Evolutionary conservation across 176 grass and related monocot genomes (phyloP).

Genomic region (maize (Zea mays)): DNA sequence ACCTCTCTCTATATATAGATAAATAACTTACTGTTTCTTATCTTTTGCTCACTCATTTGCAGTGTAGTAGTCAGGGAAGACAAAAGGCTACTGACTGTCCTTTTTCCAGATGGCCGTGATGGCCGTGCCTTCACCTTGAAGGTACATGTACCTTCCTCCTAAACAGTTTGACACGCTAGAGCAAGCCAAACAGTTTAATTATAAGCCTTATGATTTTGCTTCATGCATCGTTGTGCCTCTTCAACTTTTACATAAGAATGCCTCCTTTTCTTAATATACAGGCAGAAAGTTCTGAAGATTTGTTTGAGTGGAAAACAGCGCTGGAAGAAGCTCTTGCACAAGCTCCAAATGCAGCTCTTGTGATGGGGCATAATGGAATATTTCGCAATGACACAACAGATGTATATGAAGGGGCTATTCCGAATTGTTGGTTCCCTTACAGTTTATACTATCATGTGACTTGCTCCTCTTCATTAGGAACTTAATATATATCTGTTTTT

Average conservation of each 20-base stretch:
- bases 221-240: slow-evolving; percentile 25
- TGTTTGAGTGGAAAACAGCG: slow-evolving; percentile 97
- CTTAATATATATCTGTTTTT: slow-evolving; percentile 19
- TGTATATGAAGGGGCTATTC: slow-evolving; percentile 83
- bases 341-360: slow-evolving; percentile 99
- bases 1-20: not conserved
- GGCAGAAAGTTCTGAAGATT: slow-evolving; percentile 94
- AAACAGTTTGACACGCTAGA: slow-evolving; percentile 19
- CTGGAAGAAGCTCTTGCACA: slow-evolving; percentile 95
- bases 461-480: not conserved
- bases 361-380: slow-evolving; percentile 99
- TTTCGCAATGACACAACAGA: slow-evolving; percentile 89
- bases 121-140: slow-evolving; percentile 99
- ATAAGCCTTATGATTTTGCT: slow-evolving; percentile 30
- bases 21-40: slow-evolving; percentile 15
- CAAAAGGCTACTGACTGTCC: slow-evolving; percentile 91
- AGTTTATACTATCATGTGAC: slow-evolving; percentile 30
- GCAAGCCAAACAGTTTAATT: slow-evolving; percentile 30
- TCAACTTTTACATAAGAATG: slow-evolving; percentile 12
- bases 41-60: slow-evolving; percentile 37
- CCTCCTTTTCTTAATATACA: slow-evolving; percentile 32
- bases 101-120: slow-evolving; percentile 97
- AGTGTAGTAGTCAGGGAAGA: slow-evolving; percentile 99
- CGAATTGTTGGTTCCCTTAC: slow-evolving; percentile 67
- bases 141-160: slow-evolving; percentile 47